Conservation (phyloP, 2,329 filamentous ascomycete genomes). For the Diplocarpon mali region DNA sequence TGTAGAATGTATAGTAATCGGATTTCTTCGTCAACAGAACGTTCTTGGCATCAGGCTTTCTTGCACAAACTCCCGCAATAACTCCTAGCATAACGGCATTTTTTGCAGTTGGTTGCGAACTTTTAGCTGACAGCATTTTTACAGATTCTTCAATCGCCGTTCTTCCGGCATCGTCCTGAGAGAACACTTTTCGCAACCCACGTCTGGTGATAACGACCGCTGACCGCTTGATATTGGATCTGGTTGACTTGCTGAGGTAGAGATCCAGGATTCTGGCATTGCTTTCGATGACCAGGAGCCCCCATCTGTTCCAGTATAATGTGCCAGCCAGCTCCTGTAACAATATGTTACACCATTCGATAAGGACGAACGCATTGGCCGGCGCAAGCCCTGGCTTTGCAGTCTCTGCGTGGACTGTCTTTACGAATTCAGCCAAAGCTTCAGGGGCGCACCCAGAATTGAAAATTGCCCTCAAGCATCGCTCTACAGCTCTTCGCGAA, state of each 20-base stretch:
- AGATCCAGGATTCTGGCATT: slow-evolving; percentile 67
- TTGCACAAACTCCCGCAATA: slow-evolving; percentile 74
- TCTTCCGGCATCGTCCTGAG: slow-evolving; percentile 32
- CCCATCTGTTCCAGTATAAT: slow-evolving; percentile 52
- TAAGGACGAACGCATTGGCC: slow-evolving; percentile 73
- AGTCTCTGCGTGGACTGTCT: slow-evolving; percentile 59
- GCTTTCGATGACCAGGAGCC: slow-evolving; percentile 53
- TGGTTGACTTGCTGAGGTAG: slow-evolving; percentile 56
- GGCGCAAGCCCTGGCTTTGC: slow-evolving; percentile 68
- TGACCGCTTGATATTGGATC: slow-evolving; percentile 56
- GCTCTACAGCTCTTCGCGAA: slow-evolving; percentile 73
- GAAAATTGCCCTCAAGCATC: slow-evolving; percentile 62
- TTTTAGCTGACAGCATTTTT: slow-evolving; percentile 57
- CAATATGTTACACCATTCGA: slow-evolving; percentile 80
- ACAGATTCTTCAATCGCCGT: slow-evolving; percentile 41
- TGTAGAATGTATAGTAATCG: slow-evolving; percentile 71
- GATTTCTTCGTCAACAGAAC: slow-evolving; percentile 55
- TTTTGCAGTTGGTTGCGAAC: slow-evolving; percentile 48
- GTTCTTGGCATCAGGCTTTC: slow-evolving; percentile 51
- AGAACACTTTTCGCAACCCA: slow-evolving; percentile 65
- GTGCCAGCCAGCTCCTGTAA: slow-evolving; percentile 59
- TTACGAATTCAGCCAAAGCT: slow-evolving; percentile 51
- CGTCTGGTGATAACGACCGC: slow-evolving; percentile 70
- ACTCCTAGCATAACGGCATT: slow-evolving; percentile 74
- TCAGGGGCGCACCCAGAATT: slow-evolving; percentile 44